A percentile compares a stretch with the other conserved stretches of the same genome.
These are phyloP conservation scores for Colletotrichum lentis DNA, from an alignment of 2,329 filamentous ascomycete species.

Conservation along the genomic window DNA sequence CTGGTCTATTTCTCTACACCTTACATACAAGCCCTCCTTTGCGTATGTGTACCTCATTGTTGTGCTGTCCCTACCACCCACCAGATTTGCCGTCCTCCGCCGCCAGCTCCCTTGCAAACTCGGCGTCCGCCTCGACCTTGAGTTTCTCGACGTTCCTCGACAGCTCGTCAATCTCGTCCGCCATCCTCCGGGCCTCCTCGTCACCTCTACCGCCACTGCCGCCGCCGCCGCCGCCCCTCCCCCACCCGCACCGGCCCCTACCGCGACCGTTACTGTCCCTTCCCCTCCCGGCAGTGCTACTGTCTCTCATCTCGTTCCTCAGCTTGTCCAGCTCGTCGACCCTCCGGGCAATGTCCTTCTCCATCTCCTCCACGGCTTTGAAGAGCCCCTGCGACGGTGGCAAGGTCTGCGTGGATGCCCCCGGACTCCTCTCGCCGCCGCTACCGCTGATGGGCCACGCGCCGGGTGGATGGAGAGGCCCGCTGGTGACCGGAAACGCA, in stretches of 20 bases:
- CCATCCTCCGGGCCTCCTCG: conserved; percentile 41
- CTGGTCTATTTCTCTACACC: background rate
- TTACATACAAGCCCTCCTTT: background rate
- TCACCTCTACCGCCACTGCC: conserved; percentile 1
- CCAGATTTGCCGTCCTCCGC: conserved; percentile 39
- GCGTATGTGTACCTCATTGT: background rate
- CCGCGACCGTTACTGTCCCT: conserved; percentile 20
- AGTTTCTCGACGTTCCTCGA: conserved; percentile 50
- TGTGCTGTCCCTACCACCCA: conserved; percentile 9
- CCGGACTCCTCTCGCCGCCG: background rate
- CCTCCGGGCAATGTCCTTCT: conserved; percentile 17
- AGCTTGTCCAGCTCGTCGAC: conserved; percentile 36
- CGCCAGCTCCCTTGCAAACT: conserved; percentile 55
- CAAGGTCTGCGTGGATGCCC: background rate
- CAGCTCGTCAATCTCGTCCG: conserved; percentile 52
- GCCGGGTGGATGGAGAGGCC: conserved; percentile 3
- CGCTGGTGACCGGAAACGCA: background rate
- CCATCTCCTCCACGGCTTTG: conserved; percentile 17
- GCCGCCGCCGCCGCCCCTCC: conserved; percentile 10
- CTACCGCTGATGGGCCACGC: conserved; percentile 9
- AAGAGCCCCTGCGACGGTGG: conserved; percentile 30
- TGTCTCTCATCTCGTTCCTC: background rate
- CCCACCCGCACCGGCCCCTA: conserved; percentile 37
- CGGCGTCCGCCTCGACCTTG: conserved; percentile 56
- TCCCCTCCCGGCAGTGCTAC: conserved; percentile 20